phyloP scores from a whole-genome alignment of 2,329 filamentous ascomycete species.

The Exophiala alcalophila region DNA sequence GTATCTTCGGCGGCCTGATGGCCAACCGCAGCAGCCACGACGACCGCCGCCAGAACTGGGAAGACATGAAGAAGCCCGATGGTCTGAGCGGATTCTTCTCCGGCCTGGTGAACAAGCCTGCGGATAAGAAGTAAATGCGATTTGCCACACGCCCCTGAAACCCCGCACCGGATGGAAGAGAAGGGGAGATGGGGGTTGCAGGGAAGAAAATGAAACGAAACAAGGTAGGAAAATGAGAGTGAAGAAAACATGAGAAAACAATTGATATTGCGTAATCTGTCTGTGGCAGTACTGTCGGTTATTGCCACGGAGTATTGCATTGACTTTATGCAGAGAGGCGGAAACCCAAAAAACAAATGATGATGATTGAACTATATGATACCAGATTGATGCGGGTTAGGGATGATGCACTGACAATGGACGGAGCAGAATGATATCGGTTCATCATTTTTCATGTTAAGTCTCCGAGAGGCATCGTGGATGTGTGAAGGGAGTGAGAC shows the following conservation, averaged over 20 bases:
- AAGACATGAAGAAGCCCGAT: conserved; percentile 20
- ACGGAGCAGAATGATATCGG: no score
- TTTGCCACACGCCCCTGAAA: background rate
- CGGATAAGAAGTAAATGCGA: conserved; percentile 26
- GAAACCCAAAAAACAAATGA: no score
- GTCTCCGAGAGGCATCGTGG: no score
- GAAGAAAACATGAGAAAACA: background rate
- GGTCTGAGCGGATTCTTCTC: conserved; percentile 18
- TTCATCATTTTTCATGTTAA: no score
- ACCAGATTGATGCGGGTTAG: no score
- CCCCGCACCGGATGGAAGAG: background rate
- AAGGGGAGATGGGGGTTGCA: background rate
- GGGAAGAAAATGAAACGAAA: background rate
- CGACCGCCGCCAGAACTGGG: conserved; percentile 21
- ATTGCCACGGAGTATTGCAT: background rate
- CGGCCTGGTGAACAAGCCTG: conserved; percentile 17
- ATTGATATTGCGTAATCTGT: background rate
- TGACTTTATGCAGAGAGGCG: no score
- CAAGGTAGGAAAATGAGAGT: no score
- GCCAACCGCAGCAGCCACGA: conserved; percentile 16
- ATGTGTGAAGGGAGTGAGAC: no score
- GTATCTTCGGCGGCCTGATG: conserved; percentile 26
- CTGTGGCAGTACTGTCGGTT: background rate
- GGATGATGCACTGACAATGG: no score
- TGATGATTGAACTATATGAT: no score